Base-by-base conservation (phyloP, 192 early-diverging fungal genomes). In the Coemansia sp. region DNA sequence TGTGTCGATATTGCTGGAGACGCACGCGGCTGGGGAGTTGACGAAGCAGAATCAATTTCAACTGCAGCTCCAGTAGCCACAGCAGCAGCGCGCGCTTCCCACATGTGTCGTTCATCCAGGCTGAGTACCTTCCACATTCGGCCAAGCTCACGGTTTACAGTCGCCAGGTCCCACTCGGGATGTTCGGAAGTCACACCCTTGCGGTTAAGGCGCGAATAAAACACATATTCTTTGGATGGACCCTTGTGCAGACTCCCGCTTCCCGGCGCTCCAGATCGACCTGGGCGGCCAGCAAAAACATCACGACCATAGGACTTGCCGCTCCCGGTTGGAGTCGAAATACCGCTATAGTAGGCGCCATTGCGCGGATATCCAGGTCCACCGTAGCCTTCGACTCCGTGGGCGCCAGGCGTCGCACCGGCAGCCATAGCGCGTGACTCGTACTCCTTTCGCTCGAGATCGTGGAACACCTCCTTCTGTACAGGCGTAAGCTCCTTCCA, bases 211-310 rank as follows among this genome's bases (percentile, higher is more conserved):
- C 78, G 73, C 57, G 78, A 81, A 43, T 75, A 81, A 43, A 62
- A 69, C 5, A 81, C 72, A 43, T 81, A 81, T 4, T 69, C 78
- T 53, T 72, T 75, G 45, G 78, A 81, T 27, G 78, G 78, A 50
- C 78, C 78, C 58, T 81, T 81, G 70, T 80, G 69, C 0, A 71
- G 77, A 23, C 74, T 74, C 13, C 67, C 62, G 22, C 54, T 45
- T 19, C 66, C 66, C 2, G 58, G 48, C 0, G 58, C 37, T 14
- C 62, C 62, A 14, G 73, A 38, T 14, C 52, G 55, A n/a, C 59
- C 51, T 9, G 62, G 19, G 26, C 66, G 64, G 10, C 45, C 22
- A 10, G 54, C 26, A 18, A 60, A 7, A 16, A 22, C 29, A 1
- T 61, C 59, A 39, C 54, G 14, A 39, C 38, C 54, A 49, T 53